A percentile compares a stretch with the other conserved stretches of the same genome.
Conservation (phyloP, 441 rosid species). For the Francoa sonchifolia region DNA sequence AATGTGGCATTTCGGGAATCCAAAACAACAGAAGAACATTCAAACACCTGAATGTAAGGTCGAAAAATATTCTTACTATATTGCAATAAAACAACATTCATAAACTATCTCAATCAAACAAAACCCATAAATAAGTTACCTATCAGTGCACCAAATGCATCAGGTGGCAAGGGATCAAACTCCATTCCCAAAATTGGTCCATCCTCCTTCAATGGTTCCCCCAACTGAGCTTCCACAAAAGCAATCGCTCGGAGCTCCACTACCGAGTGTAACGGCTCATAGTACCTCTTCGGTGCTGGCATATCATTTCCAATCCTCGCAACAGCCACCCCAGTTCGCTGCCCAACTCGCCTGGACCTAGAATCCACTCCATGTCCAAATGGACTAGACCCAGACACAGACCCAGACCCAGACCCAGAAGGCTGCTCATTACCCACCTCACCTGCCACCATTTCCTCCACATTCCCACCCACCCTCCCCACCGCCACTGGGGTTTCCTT, state of each 20-base stretch:
- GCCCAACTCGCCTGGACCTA: conserved; percentile 20
- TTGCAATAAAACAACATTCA: too few relatives aligned
- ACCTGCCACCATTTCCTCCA: conserved; percentile 25
- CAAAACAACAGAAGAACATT: too few relatives aligned
- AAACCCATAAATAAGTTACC: too few relatives aligned
- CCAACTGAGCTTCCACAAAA: conserved; percentile 87
- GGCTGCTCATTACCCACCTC: conserved; percentile 41
- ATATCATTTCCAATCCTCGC: conserved; percentile 35
- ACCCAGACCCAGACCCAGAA: conserved; percentile 44
- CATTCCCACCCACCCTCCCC: conserved; percentile 4
- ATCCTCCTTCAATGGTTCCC: conserved; percentile 88
- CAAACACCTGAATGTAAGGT: too few relatives aligned
- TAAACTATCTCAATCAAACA: too few relatives aligned
- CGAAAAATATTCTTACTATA: too few relatives aligned
- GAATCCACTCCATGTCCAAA: conserved; percentile 26
- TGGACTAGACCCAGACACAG: conserved; percentile 62
- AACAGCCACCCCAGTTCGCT: conserved; percentile 20
- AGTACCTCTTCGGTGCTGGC: conserved; percentile 32
- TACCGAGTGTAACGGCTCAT: conserved; percentile 48
- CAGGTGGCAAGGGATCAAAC: conserved; percentile 96
- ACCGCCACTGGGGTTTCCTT: conserved; percentile 32
- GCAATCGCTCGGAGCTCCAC: conserved; percentile 79
- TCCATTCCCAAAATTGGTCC: conserved; percentile 95
- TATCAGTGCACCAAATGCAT: conserved; percentile 77
- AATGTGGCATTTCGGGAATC: too few relatives aligned